phyloP scores from a whole-genome alignment of 345 rosid genomes.

The Citrus inodora region DNA sequence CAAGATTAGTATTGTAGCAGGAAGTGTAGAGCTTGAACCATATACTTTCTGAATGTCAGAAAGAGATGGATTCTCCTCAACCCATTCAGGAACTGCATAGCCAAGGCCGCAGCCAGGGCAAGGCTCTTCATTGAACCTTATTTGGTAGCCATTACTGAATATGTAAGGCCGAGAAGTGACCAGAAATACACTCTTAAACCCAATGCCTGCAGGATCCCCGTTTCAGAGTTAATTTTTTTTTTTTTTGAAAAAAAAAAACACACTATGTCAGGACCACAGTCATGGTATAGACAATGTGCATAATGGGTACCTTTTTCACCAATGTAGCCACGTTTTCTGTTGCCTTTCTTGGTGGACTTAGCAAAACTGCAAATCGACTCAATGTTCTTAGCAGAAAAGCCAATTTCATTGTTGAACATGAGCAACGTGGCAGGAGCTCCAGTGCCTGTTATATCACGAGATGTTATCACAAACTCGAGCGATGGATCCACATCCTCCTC shows the following conservation, averaged over 20 bases:
- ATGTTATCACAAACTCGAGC: conserved; percentile 65
- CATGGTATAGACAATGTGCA: neutral
- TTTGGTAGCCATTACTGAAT: conserved; percentile 70
- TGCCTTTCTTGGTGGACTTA: conserved; percentile 66
- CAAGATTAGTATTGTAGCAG: conserved; percentile 56
- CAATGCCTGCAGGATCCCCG: conserved; percentile 44
- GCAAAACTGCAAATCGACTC: conserved; percentile 72
- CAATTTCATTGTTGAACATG: conserved; percentile 65
- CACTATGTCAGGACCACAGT: neutral
- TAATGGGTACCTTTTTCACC: conserved; percentile 72
- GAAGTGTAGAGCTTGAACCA: conserved; percentile 43
- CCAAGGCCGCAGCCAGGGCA: conserved; percentile 60
- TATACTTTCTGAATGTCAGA: conserved; percentile 44
- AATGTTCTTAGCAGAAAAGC: conserved; percentile 53
- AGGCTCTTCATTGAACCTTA: conserved; percentile 61
- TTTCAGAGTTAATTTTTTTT: neutral
- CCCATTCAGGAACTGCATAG: conserved; percentile 79
- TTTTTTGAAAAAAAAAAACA: no score
- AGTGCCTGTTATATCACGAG: conserved; percentile 61
- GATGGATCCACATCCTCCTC: conserved; percentile 59
- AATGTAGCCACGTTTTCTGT: conserved; percentile 56
- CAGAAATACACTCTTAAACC: conserved; percentile 69
- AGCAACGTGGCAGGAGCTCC: conserved; percentile 67
- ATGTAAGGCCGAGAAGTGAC: conserved; percentile 52
- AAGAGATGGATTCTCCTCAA: conserved; percentile 51